These are phyloP conservation scores for Paramecium bursaria DNA, from an alignment of 73 alveolate species.

Conservation along the genomic window DNA sequence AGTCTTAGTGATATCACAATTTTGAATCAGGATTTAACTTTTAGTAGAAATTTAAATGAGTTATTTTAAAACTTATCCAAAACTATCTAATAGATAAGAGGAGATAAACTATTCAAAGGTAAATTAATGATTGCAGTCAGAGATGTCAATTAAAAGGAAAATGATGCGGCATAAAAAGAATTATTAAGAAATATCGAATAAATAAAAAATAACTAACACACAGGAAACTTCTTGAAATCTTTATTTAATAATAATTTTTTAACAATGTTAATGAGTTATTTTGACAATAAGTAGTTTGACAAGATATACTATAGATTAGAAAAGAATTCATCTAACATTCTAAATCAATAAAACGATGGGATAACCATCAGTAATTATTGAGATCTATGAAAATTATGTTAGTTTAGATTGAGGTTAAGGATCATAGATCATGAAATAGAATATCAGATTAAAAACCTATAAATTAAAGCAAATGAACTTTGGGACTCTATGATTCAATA, in stretches of 20 bases:
- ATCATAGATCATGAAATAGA: too few species aligned
- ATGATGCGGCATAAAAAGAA: neutral
- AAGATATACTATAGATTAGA: too few species aligned
- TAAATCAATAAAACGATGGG: too few species aligned
- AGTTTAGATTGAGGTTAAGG: too few species aligned
- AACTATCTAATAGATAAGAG: neutral
- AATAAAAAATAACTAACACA: neutral
- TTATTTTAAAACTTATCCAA: neutral
- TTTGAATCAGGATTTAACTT: constrained; percentile 67
- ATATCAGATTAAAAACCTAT: too few species aligned
- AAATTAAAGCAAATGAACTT: too few species aligned
- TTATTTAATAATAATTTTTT: neutral
- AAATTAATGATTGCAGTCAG: constrained; percentile 15
- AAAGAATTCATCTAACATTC: too few species aligned
- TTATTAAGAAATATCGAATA: constrained; percentile 25
- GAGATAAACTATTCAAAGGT: constrained; percentile 22
- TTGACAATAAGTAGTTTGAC: neutral
- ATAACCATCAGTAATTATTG: too few species aligned
- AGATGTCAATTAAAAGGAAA: constrained; percentile 5
- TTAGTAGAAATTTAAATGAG: constrained; percentile 32
- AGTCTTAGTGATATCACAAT: constrained; percentile 55
- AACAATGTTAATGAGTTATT: neutral
- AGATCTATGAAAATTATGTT: too few species aligned
- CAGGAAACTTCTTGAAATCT: neutral
- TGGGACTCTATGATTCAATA: too few species aligned